phyloP scores from a whole-genome alignment of 208 protist genomes.

The Leptomonas seymouri region DNA sequence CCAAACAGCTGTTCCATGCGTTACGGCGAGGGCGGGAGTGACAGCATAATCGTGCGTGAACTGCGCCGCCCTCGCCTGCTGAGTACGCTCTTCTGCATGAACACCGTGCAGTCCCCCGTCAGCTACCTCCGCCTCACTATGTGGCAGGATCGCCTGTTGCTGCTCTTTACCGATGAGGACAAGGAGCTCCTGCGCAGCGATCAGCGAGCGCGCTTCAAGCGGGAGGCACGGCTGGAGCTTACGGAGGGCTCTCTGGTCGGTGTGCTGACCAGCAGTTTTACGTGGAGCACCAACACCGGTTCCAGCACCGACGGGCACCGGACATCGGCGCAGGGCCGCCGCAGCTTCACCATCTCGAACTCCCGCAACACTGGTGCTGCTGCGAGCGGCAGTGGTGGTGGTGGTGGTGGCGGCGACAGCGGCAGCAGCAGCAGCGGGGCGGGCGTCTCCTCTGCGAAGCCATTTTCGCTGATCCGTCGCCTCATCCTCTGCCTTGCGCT shows the following conservation, averaged over 20 bases:
- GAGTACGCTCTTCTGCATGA: constrained; percentile 36
- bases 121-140: constrained; percentile 45
- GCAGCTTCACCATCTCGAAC: constrained; percentile 12
- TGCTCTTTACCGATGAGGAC: constrained; percentile 39
- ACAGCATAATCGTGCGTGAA: constrained; percentile 8
- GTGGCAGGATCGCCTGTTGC: constrained; percentile 54
- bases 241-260: constrained; percentile 26
- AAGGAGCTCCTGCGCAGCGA: constrained; percentile 41
- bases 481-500: constrained; percentile 55
- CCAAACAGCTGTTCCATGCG: neutral
- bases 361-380: neutral
- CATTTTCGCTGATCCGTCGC: constrained; percentile 36
- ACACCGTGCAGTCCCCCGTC: constrained; percentile 44
- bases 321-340: constrained; percentile 24
- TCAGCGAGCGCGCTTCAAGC: constrained; percentile 35
- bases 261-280: constrained; percentile 29
- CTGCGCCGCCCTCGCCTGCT: constrained; percentile 18
- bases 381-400: neutral
- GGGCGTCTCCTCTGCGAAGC: constrained; percentile 19
- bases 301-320: constrained; percentile 21
- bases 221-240: constrained; percentile 41
- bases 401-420: neutral
- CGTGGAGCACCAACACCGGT: constrained; percentile 18
- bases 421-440: neutral
- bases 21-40: neutral